These are phyloP conservation scores for Malus fusca DNA, from an alignment of 306 rosid genomes.

Conservation along the genomic window DNA sequence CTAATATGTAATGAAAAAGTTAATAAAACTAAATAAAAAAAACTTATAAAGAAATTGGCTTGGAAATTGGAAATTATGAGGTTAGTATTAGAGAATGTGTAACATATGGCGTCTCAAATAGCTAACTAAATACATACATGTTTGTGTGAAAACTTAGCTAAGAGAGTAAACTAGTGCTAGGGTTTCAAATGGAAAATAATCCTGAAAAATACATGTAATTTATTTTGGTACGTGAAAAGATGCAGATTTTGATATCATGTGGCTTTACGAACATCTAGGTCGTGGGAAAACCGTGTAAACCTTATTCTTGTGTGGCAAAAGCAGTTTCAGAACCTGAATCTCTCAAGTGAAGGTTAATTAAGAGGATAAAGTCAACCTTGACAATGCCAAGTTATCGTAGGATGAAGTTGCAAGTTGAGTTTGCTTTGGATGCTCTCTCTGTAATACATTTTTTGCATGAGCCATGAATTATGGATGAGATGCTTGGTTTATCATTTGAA, in stretches of 20 bases:
- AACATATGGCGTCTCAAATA: not conserved
- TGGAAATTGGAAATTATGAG: not conserved
- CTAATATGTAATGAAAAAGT: not conserved
- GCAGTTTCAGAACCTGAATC: not conserved
- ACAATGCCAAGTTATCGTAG: not conserved
- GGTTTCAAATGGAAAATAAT: not conserved
- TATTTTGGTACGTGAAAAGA: no score
- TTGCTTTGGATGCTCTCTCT: not conserved
- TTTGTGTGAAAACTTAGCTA: not conserved
- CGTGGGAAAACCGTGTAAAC: not conserved
- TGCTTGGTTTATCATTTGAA: not conserved
- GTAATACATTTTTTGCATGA: not conserved
- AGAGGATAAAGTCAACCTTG: not conserved
- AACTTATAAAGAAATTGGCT: not conserved
- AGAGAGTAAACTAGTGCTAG: not conserved
- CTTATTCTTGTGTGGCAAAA: not conserved
- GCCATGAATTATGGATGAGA: not conserved
- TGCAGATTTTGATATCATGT: not conserved
- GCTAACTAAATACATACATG: not conserved
- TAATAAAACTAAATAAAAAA: not conserved
- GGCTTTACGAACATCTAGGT: not conserved
- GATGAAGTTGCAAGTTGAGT: not conserved
- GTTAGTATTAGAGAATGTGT: not conserved
- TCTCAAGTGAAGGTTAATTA: not conserved
- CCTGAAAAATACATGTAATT: not conserved